Evolutionary conservation across 306 rosid species (phyloP), one percentile per base, ranked within the genome.

Genomic region (Alnus rubra): DNA sequence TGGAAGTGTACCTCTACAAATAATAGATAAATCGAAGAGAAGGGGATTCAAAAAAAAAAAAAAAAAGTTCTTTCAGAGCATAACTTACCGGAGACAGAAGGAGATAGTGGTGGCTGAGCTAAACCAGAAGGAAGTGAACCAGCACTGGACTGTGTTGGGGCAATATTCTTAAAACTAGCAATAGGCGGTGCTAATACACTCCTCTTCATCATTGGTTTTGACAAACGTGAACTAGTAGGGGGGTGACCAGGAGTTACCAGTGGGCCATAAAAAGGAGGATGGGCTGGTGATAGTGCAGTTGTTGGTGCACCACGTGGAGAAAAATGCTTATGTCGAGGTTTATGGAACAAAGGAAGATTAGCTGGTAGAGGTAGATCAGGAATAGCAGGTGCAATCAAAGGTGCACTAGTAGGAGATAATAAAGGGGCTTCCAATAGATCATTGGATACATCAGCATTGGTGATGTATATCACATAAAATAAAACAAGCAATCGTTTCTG

Each of bases 31-130:
- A 28, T 51, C 16, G 69, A 16, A 52, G 45, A 65, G 11, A 69
- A 45, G 59, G 8, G 65, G 5, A 44, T 5, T 42, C 23, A 33
- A 69, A 2, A 19, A 39, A 42, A 48, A 69, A 5, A 73, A 23
- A 54, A 19, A 76, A 18, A 60, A 0, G 68, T 13, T 11, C 19
- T 39, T 45, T 9, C 8, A 35, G 33, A 35, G 63, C 62, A 59
- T 1, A 54, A 84, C 93, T 88, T 87, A 94, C 98, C 79, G 56
- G 97, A 89, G 64, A 53, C 82, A 70, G 83, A 58, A 74, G 95
- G 97, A 73, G 97, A 84, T 75, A 94, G 69, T 15, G 94, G 96
- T 3, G 93, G 94, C 83, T 94, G 91, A 76, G 91, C 79, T 86
- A 92, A 78, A 52, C 85, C 88, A 51, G 92, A 88, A 82, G 94